Base-by-base conservation (phyloP, 2,329 filamentous ascomycete genomes). In the Aspergillus fijiensis region DNA sequence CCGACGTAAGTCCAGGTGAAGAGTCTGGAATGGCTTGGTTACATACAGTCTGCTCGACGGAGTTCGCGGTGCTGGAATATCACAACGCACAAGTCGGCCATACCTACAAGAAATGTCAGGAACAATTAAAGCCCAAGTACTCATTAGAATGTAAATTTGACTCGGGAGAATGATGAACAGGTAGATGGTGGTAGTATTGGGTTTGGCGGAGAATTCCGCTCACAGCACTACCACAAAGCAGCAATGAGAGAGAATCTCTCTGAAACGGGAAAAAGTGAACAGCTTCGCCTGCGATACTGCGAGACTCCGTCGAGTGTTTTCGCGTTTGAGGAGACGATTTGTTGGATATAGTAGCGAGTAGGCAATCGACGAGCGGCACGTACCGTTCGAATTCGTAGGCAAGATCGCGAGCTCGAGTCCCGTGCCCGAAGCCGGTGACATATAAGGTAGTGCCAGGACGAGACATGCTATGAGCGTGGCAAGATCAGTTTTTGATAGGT, bases 351-450 rank as follows among this genome's bases (percentile, higher is more conserved):
- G 72, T 77, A 79, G 77, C 75, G 72, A 69, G 72, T 67, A 69
- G 67, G 39, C 61, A 72, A 71, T 70, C 68, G 72, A 71, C 73
- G 74, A 81, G 80, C 82, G 79, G 84, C 85, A 96, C 93, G 87
- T 96, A 97, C 92, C 94, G 92, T 93, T 98, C 94, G 90, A 98
- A 98, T 86, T 98, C 94, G 90, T 96, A 97, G 84, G 94, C 92
- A 79, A 98, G 91, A 85, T 99, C 93, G 87, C 95, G 92, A 79
- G 95, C 92, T 84, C 95, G 92, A 79, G 94, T 97, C 80, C 94
- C 92, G 81, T 96, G 92, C 86, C 94, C 96, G 81, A 99, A 99
- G 86, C 95, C 95, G 76, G 93, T 96, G 80, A 98, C 94, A 84
- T 98, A 98, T 70, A 98, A 91, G 60, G 94, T 98, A 63, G 91